A percentile compares a stretch with the other conserved stretches of the same genome.
Conservation (phyloP, 176 grass and related monocot species). For the Cenchrus purpureus region DNA sequence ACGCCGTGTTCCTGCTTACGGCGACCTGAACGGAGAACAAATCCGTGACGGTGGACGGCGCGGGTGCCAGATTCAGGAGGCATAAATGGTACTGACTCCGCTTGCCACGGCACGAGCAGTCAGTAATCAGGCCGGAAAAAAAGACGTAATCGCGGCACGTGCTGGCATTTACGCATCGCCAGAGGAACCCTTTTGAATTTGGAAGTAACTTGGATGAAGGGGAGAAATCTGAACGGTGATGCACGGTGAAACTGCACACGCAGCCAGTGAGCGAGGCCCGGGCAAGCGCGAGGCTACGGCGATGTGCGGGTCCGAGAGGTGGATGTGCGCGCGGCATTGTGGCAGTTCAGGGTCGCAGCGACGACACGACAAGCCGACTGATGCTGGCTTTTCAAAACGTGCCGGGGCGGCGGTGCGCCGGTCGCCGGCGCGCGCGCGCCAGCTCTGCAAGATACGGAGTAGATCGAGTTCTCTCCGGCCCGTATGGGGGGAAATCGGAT, state of each 20-base stretch:
- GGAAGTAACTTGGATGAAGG: background rate
- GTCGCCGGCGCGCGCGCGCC: no score
- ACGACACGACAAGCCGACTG: no score
- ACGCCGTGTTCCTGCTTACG: background rate
- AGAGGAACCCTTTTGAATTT: conserved; percentile 7
- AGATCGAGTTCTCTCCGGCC: no score
- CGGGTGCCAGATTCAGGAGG: background rate
- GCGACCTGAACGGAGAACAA: background rate
- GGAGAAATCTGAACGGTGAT: background rate
- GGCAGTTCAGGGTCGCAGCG: no score
- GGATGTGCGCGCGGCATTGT: background rate
- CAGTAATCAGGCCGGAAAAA: background rate
- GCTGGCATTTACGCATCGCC: conserved; percentile 30
- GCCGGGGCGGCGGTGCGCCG: no score
- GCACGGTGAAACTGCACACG: background rate
- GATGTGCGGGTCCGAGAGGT: background rate
- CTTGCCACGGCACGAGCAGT: background rate
- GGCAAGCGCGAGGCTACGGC: background rate
- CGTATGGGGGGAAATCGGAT: no score
- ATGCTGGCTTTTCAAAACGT: no score
- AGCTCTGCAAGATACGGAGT: no score
- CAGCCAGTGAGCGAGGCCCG: background rate
- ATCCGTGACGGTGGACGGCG: background rate
- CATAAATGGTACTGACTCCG: conserved; percentile 22
- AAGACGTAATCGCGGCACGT: conserved; percentile 23